Percentiles rank a stretch among this genome's conserved stretches.
Evolutionary conservation across 2,329 filamentous ascomycete genomes (phyloP).

Genomic region (Biscogniauxia sp.): DNA sequence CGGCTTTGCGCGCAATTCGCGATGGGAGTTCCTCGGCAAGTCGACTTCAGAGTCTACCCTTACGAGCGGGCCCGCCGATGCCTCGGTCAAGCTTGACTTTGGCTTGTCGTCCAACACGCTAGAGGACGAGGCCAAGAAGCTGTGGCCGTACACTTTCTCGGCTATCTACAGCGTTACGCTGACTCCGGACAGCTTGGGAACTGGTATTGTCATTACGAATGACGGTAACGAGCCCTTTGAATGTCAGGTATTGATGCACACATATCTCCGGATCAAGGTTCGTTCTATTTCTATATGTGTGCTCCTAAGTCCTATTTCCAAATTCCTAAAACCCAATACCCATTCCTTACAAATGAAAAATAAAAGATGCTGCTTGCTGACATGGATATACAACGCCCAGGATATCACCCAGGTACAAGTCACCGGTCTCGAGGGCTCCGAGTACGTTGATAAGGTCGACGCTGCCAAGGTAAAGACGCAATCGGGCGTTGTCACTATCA

Average conservation of each 20-base stretch:
- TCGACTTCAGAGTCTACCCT: slow-evolving; percentile 69
- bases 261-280: slow-evolving; percentile 81
- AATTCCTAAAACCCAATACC: background rate
- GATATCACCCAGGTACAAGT: slow-evolving; percentile 75
- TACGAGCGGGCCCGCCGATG: slow-evolving; percentile 49
- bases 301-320: no score
- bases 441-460: slow-evolving; percentile 83
- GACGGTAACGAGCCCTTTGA: slow-evolving; percentile 81
- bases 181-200: slow-evolving; percentile 70
- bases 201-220: slow-evolving; percentile 84
- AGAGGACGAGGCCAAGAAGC: slow-evolving; percentile 62
- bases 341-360: no score
- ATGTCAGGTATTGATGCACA: slow-evolving; percentile 88
- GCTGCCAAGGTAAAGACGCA: slow-evolving; percentile 63
- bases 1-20: slow-evolving; percentile 85
- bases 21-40: slow-evolving; percentile 94
- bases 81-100: slow-evolving; percentile 91
- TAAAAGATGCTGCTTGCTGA: slow-evolving; percentile 2
- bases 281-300: slow-evolving; percentile 28
- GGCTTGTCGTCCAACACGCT: slow-evolving; percentile 76
- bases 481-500: slow-evolving; percentile 63
- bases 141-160: slow-evolving; percentile 86
- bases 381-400: slow-evolving; percentile 41
- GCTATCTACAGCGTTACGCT: slow-evolving; percentile 92
- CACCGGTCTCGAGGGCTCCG: slow-evolving; percentile 70